Base-by-base conservation (phyloP, 2,329 filamentous ascomycete genomes). In the Chaetomium strumarium region DNA sequence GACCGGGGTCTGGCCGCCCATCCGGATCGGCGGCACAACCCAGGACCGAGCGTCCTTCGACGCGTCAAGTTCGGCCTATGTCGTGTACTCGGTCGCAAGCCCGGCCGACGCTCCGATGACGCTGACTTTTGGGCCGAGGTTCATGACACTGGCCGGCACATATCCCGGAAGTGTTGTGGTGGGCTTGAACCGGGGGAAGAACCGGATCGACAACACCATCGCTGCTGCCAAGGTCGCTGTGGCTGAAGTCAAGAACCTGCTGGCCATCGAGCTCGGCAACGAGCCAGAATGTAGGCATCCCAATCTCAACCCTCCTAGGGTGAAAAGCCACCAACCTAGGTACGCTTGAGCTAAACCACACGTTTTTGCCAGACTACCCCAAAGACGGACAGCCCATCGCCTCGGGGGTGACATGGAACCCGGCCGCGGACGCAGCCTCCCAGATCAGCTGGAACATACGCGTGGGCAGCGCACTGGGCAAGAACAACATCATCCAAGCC, bases 1-100 rank as follows among this genome's bases (percentile, higher is more conserved):
- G 44, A 75, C 72, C 0, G 78, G 77, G 2, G 68, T 66, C 11
- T 78, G 73, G 73, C 77, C 78, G 8, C 77, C 77, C 0, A 71
- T 81, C 42, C 69, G 78, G 46, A 79, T 81, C 49, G 79, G 79
- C n/a, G 78, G 78, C 2, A 81, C 78, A 0, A 81, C 78, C 0
- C 77, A 80, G 68, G 78, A 81, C 57, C 72, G 78, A 5, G 78
- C 78, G 1, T 72, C 66, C 2, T 81, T 75, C 55, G 72, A 80
- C 61, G 58, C 76, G 1, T 61, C 64, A 1, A 72, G 69, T 0
- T 67, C 67, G 2, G 70, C 68, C 2, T 72, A 74, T 9, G 78
- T 82, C 1, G 71, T 70, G 2, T 81, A 81, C 56, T 70, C 69
- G 1, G 78, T 81, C 2, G 67, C 71, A 0, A 67, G 67, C 37